These are phyloP conservation scores for Erysimum cheiri DNA, from an alignment of 441 rosid genomes.

Conservation along the genomic window DNA sequence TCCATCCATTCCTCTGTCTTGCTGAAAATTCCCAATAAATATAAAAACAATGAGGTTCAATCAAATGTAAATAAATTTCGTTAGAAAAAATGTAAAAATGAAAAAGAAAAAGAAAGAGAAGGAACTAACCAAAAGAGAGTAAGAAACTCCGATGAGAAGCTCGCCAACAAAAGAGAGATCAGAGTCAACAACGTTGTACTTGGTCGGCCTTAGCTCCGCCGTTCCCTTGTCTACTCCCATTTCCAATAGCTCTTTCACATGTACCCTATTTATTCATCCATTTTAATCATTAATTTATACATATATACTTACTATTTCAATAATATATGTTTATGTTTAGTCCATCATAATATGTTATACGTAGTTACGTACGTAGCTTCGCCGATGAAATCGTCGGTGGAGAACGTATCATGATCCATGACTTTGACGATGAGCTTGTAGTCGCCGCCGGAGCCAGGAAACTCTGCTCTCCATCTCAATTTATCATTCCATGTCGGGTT, in stretches of 20 bases:
- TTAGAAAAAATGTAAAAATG: not conserved
- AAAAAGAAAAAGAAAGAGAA: not conserved
- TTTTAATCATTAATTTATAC: not conserved
- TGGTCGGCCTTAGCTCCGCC: conserved; percentile 60
- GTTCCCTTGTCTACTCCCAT: conserved; percentile 72
- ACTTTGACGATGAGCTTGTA: conserved; percentile 66
- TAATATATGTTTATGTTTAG: not conserved
- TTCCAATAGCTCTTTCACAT: conserved; percentile 71
- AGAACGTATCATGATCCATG: conserved; percentile 85
- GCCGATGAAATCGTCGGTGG: conserved; percentile 73
- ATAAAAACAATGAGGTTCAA: not conserved
- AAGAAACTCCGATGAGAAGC: conserved; percentile 64
- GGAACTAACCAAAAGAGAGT: conserved; percentile 54
- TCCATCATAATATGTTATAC: not conserved
- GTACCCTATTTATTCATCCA: conserved; percentile 50
- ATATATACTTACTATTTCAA: not conserved
- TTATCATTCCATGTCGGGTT: conserved; percentile 77
- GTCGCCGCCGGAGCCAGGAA: conserved; percentile 64
- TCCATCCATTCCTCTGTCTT: conserved; percentile 34
- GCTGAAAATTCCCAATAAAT: conserved; percentile 45
- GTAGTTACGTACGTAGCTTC: conserved; percentile 75
- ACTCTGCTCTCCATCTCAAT: conserved; percentile 67
- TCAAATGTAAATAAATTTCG: not conserved
- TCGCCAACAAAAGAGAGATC: conserved; percentile 66
- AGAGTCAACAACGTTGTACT: conserved; percentile 56